Evolutionary conservation across 768 basidiomycete genomes (phyloP), one percentile per base, ranked within the genome.

Genomic region (Gymnopilus dilepis): DNA sequence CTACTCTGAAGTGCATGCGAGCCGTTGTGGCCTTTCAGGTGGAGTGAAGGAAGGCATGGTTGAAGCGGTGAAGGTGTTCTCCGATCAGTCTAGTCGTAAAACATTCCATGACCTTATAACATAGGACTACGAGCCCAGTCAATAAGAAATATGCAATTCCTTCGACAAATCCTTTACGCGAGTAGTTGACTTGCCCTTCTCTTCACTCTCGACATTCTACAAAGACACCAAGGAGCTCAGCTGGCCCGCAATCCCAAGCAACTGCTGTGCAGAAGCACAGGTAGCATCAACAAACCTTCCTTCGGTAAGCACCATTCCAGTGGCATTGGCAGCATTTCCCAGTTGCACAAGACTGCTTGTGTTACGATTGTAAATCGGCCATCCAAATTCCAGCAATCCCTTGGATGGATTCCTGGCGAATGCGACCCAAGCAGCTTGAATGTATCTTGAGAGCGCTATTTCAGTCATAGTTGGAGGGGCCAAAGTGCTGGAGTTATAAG

Each of bases 341-440:
- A 71, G 59, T 19, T 68, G 67, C 9, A 59, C 67, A 6, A 71
- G 59, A 28, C 55, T 67, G 1, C 37, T 42, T 9, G 62, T 53
- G 8, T 55, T 47, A 6, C 66, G 66, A 38, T 48, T 59, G 26
- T 64, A 62, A 45, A 56, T 54, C 7, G 67, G 69, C 69, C 67
- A 66, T 1, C 65, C 65, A n/a, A 66, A 57, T 15, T 62, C 55
- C 17, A 54, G n/a, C 53, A 78, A 59, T 1, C 77, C 78, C 11
- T 71, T 24, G 1, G 56, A 53, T 5, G 79, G 77, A 63, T 80
- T 69, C n/a, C 75, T 72, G n/a, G 79, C 78, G 56, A 81, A 81
- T 6, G 75, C 69, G 1, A 79, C 77, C 79, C 80, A 81, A 0
- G 77, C 78, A 6, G 66, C 62, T 61, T 80, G 78, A 1, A 79